phyloP scores from a whole-genome alignment of 331 rosid genomes.

The Malus hybrid region DNA sequence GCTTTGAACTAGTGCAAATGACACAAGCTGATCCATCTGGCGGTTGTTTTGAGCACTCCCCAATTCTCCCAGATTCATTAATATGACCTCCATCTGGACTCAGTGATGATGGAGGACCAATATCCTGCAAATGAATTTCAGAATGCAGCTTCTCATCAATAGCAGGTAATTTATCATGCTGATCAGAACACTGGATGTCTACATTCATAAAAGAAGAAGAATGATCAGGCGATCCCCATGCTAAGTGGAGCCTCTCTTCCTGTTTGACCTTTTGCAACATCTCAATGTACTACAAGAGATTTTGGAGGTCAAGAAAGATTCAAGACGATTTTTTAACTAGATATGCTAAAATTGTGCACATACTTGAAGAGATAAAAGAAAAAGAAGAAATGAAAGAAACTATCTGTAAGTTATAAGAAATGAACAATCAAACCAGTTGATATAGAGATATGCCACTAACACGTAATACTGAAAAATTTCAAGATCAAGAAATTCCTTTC shows the following conservation, averaged over 20 bases:
- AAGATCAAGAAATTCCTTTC: not conserved
- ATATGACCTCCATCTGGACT: slow-evolving; percentile 37
- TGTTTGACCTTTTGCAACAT: slow-evolving; percentile 53
- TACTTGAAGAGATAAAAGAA: slow-evolving; percentile 12
- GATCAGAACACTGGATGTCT: slow-evolving; percentile 36
- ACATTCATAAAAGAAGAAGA: slow-evolving; percentile 25
- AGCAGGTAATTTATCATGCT: slow-evolving; percentile 32
- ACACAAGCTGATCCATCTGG: slow-evolving; percentile 58
- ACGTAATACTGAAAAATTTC: no score
- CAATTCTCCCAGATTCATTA: slow-evolving; percentile 42
- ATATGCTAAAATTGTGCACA: slow-evolving; percentile 5
- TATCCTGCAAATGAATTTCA: slow-evolving; percentile 41
- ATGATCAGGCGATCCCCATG: slow-evolving; percentile 48
- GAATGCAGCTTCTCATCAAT: slow-evolving; percentile 37
- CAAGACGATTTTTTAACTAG: slow-evolving; percentile 20
- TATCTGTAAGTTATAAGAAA: not conserved
- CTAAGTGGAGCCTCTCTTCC: slow-evolving; percentile 43
- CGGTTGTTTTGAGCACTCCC: slow-evolving; percentile 53
- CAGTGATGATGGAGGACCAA: slow-evolving; percentile 31
- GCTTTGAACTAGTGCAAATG: slow-evolving; percentile 31
- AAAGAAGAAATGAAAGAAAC: not conserved
- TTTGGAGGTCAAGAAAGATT: slow-evolving; percentile 36
- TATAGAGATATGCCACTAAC: not conserved
- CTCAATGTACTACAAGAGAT: slow-evolving; percentile 44
- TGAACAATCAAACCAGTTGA: not conserved